Evolutionary conservation across 208 protist genomes (phyloP), one percentile per base, ranked within the genome.

Genomic region (Leishmania major): DNA sequence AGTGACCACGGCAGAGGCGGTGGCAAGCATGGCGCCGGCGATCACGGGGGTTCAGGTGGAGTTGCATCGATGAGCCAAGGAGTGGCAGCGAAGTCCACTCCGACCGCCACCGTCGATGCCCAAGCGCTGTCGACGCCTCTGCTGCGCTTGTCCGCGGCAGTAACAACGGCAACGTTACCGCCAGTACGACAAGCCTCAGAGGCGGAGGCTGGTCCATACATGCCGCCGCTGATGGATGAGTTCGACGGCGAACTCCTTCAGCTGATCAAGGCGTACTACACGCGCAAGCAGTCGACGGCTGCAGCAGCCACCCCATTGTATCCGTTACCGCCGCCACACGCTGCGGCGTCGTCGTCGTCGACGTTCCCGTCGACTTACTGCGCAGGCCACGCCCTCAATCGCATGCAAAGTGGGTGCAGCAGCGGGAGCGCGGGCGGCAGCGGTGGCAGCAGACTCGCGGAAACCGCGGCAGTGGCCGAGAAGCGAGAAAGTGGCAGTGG

Each of bases 221-320:
- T 66, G 53, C 79, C 85, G 13, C 60, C 59, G 40, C 71, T 90
- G 28, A 88, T 92, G 81, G 57, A 82, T 15, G 85, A 91, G 51
- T 67, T 91, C 25, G 91, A 94, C 71, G 79, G 69, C 0, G 85
- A 94, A 28, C 81, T 92, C 28, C 70, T 93, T 35, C 76, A 89
- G 40, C 73, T 93, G 7, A 89, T 93, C 43, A 86, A 80, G 25
- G 82, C 60, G 22, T 93, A 93, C 80, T 93, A 93, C 43, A 35
- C 83, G 60, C 76, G 81, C 17, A 89, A 86, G 53, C 59, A 83
- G 35, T 75, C 37, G 70, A 15, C 45, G 8, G 28, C 55, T 28
- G n/a, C 71, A 49, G 28, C 62, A 43, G 43, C 51, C 8, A 53
- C 74, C 5, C 4, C 76, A 37, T 13, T 37, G 31, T 64, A 11